Percentiles rank a stretch among this genome's conserved stretches.
Conservation (phyloP, 345 rosid genomes). For the Lepidium africanum region DNA sequence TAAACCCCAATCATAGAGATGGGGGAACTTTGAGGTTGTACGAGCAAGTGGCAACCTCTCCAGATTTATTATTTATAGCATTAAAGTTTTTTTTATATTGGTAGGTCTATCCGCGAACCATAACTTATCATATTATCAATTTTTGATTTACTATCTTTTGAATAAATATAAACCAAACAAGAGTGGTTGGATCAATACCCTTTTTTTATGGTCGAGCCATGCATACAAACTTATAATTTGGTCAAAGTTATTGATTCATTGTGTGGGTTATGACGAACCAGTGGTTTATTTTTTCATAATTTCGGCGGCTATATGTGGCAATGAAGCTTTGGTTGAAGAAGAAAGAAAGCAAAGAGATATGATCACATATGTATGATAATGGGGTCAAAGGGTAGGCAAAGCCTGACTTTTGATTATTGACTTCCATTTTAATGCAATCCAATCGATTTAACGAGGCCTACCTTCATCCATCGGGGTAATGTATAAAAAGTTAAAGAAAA, state of each 20-base stretch:
- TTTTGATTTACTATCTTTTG: neutral
- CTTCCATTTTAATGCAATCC: constrained; percentile 20
- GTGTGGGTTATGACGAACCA: neutral
- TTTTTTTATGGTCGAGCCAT: neutral
- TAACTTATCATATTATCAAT: neutral
- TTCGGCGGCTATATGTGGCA: constrained; percentile 20
- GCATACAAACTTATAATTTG: neutral
- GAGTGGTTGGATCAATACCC: constrained; percentile 6
- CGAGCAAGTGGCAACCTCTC: constrained; percentile 20
- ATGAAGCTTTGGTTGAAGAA: constrained; percentile 3
- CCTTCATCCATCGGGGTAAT: constrained; percentile 19
- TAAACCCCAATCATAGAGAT: constrained; percentile 26
- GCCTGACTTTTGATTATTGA: constrained; percentile 22
- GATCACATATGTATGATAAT: constrained; percentile 15
- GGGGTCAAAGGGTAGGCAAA: constrained; percentile 30
- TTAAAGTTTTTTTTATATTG: constrained; percentile 17
- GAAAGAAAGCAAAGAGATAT: constrained; percentile 12
- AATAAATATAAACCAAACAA: constrained; percentile 1
- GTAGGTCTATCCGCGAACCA: constrained; percentile 32
- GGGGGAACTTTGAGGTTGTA: constrained; percentile 22
- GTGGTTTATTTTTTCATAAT: neutral
- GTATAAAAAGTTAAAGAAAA: constrained; percentile 2
- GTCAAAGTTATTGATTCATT: neutral
- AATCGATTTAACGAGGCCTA: constrained; percentile 15
- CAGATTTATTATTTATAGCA: constrained; percentile 16